Evolutionary conservation across 192 early-diverging fungal genomes (phyloP), one percentile per base, ranked within the genome.

Genomic region (Helicostylum pulchrum): DNA sequence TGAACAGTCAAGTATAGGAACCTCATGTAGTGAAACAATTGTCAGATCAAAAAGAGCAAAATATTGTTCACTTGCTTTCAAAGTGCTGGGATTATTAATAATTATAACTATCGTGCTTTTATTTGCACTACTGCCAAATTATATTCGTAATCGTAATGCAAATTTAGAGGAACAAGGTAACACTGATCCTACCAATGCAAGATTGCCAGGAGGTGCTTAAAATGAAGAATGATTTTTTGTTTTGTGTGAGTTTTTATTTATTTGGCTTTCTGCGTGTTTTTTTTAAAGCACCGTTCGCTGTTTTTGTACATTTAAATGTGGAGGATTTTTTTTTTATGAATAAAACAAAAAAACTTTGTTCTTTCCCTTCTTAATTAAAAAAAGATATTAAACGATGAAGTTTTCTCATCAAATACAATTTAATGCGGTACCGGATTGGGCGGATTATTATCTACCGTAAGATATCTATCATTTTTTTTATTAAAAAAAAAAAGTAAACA

Each of bases 341-440:
- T 26, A 54, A 55, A 17, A 55, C 17, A 55, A 55, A 31, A 54
- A 54, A 57, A 43, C 46, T 19, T 48, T 48, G 46, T 48, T 48
- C 17, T 17, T 48, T 48, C 12, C 15, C 46, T 48, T 48, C 14
- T 48, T 48, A 48, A 1, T 19, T 48, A 12, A 48, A 3, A 47
- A n/a, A 48, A 14, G 4, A 9, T 12, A 15, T 15, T 45, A 56
- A 15, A 57, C 39, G 36, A 92, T 94, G 90, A 94, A 94, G 79
- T 94, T 94, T 61, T 90, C 90, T 11, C 88, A 88, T 72, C 84
- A 84, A 12, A 85, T 94, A 23, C 87, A 91, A 70, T 82, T 94
- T 65, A 92, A 94, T 70, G 84, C 90, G 42, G 86, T 87, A 53
- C 86, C 86, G 44, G 86, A 87, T 72, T 87, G 86, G 86, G 82